Evolutionary conservation across 1,139 yeast species (phyloP).

Genomic region (Suzukiozyma palmioleophila): DNA sequence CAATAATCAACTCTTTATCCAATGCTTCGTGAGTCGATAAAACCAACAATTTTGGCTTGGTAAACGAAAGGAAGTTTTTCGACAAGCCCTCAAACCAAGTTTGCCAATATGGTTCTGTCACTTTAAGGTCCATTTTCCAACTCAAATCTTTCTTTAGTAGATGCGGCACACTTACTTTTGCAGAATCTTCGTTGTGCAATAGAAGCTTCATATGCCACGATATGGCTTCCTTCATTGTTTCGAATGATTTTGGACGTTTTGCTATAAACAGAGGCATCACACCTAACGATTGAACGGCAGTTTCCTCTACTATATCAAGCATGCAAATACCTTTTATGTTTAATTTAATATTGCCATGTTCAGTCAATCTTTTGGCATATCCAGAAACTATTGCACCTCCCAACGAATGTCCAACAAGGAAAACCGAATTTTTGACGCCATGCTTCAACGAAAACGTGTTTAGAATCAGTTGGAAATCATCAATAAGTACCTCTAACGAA

Average conservation of each 20-base stretch:
- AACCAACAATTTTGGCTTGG: constrained; percentile 64
- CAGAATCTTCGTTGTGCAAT: constrained; percentile 58
- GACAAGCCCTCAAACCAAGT: constrained; percentile 82
- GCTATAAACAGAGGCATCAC: constrained; percentile 63
- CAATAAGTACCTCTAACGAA: constrained; percentile 47
- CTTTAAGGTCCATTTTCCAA: constrained; percentile 64
- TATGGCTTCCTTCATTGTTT: constrained; percentile 55
- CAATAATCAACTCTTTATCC: constrained; percentile 80
- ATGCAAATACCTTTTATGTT: constrained; percentile 61
- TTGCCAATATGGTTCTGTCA: constrained; percentile 69
- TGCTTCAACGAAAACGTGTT: constrained; percentile 25
- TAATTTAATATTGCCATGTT: not conserved
- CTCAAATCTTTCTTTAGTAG: constrained; percentile 32
- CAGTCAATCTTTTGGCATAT: constrained; percentile 17
- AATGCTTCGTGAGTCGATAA: constrained; percentile 89
- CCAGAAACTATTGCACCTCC: constrained; percentile 84
- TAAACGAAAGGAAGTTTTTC: constrained; percentile 45
- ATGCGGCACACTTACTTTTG: constrained; percentile 73
- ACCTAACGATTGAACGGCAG: constrained; percentile 66
- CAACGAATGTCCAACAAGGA: constrained; percentile 83
- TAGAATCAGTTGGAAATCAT: constrained; percentile 53
- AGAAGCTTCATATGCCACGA: constrained; percentile 70
- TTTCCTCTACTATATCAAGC: constrained; percentile 91
- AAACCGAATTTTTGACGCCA: constrained; percentile 15
- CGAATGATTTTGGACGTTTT: constrained; percentile 58